Evolutionary conservation across 108 stramenopile species (phyloP).

Genomic region (Skeletonema potamos): DNA sequence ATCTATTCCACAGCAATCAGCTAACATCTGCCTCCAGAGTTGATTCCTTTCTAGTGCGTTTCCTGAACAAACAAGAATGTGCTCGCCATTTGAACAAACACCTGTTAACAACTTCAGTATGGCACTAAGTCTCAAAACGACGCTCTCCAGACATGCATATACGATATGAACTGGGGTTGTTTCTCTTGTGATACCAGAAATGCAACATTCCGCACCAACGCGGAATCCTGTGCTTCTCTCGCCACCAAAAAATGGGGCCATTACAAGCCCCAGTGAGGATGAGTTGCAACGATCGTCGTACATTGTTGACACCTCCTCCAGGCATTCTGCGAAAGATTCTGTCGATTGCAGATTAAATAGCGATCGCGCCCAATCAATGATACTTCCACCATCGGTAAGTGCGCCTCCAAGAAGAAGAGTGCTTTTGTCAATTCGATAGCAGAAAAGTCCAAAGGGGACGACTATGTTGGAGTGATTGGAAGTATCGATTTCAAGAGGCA

Average conservation of each 20-base stretch:
- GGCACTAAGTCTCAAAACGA: conserved; percentile 61
- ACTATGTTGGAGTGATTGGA: not conserved
- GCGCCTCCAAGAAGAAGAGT: conserved; percentile 78
- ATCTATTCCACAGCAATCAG: conserved; percentile 58
- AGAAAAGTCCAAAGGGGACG: conserved; percentile 69
- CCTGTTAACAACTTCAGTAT: conserved; percentile 48
- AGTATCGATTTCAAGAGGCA: conserved; percentile 36
- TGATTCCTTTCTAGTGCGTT: conserved; percentile 74
- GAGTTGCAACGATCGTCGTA: conserved; percentile 4
- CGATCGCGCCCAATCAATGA: conserved; percentile 72
- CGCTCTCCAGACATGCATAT: conserved; percentile 69
- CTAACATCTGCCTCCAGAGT: conserved; percentile 79
- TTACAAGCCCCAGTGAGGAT: conserved; percentile 12
- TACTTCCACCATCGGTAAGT: conserved; percentile 83
- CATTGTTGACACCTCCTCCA: conserved; percentile 38
- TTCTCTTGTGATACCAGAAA: conserved; percentile 70
- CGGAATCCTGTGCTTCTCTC: conserved; percentile 83
- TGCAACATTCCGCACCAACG: conserved; percentile 63
- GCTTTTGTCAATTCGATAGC: conserved; percentile 70
- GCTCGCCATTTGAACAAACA: not conserved
- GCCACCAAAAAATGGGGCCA: conserved; percentile 77
- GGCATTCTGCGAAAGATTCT: conserved; percentile 48
- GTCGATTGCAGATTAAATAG: conserved; percentile 54
- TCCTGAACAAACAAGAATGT: conserved; percentile 68
- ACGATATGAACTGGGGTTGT: conserved; percentile 63